Percentiles rank a stretch among this genome's conserved stretches.
These are phyloP conservation scores for Arthonia radiata DNA, from an alignment of 495 filamentous ascomycete species.

Conservation along the genomic window DNA sequence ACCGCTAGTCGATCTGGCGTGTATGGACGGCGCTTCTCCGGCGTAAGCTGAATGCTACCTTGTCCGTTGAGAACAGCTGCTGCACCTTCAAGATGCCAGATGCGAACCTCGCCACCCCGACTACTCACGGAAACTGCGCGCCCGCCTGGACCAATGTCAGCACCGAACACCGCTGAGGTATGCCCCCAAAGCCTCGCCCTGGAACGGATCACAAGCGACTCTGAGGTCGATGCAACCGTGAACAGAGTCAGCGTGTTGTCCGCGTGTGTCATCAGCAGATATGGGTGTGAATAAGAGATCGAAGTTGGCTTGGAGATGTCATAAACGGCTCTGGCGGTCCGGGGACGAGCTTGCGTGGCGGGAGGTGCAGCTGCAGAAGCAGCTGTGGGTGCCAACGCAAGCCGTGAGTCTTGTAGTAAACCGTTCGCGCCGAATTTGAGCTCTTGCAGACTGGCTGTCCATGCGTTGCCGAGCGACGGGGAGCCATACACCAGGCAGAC, in stretches of 20 bases:
- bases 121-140: slow-evolving; percentile 76
- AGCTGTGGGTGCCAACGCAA: slow-evolving; percentile 21
- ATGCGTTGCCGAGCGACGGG: slow-evolving; percentile 41
- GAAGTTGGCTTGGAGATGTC: slow-evolving; percentile 32
- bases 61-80: slow-evolving; percentile 23
- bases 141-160: slow-evolving; percentile 63
- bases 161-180: slow-evolving; percentile 69
- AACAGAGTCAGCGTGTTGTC: slow-evolving; percentile 87
- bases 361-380: slow-evolving; percentile 2
- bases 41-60: slow-evolving; percentile 28
- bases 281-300: slow-evolving; percentile 74
- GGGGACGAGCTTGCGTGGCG: slow-evolving; percentile 2
- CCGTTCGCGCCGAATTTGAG: slow-evolving; percentile 34
- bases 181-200: slow-evolving; percentile 79
- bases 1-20: no score
- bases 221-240: slow-evolving; percentile 48
- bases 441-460: slow-evolving; percentile 81
- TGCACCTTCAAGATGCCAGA: slow-evolving; percentile 82
- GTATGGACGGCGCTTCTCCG: slow-evolving; percentile 11
- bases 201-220: slow-evolving; percentile 39
- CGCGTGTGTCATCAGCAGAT: slow-evolving; percentile 62
- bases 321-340: slow-evolving; percentile 2
- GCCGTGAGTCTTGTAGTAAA: slow-evolving; percentile 27
- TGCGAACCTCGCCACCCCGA: slow-evolving; percentile 60
- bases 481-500: slow-evolving; percentile 71